phyloP scores from a whole-genome alignment of 192 early-diverging fungal species.

The Chytriomyces sp. region DNA sequence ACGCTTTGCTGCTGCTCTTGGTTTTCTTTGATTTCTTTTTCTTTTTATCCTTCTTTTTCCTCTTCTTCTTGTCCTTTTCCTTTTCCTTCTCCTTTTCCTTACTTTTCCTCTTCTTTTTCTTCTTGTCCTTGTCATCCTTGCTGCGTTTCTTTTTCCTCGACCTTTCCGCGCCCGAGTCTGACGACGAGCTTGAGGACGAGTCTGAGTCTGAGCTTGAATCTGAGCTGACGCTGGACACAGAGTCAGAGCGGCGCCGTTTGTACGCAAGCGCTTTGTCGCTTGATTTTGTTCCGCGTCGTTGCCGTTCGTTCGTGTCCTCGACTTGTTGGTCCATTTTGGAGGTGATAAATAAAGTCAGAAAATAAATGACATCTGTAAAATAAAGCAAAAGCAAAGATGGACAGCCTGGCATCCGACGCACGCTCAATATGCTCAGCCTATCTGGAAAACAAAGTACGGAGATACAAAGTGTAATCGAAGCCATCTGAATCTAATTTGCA shows the following conservation, averaged over 20 bases:
- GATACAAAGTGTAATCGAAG: no score
- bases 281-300: neutral
- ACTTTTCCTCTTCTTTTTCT: conserved; percentile 25
- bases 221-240: neutral
- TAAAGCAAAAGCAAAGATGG: neutral
- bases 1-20: conserved; percentile 20
- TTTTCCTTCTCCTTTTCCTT: conserved; percentile 31
- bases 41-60: conserved; percentile 45
- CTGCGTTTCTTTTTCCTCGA: conserved; percentile 24
- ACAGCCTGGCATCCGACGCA: neutral
- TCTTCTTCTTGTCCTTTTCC: conserved; percentile 32
- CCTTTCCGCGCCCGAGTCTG: conserved; percentile 6
- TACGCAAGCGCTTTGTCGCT: neutral
- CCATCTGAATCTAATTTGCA: neutral
- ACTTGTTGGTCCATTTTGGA: neutral
- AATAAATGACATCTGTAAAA: neutral
- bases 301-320: neutral
- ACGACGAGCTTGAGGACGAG: neutral
- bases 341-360: neutral
- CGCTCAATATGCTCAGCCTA: neutral
- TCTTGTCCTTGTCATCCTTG: conserved; percentile 36
- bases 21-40: conserved; percentile 35
- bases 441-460: conserved; percentile 9
- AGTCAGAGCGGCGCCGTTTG: neutral
- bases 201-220: conserved; percentile 1